Evolutionary conservation across 768 basidiomycete species (phyloP), one percentile per base, ranked within the genome.

Genomic region (Suillus occidentalis): DNA sequence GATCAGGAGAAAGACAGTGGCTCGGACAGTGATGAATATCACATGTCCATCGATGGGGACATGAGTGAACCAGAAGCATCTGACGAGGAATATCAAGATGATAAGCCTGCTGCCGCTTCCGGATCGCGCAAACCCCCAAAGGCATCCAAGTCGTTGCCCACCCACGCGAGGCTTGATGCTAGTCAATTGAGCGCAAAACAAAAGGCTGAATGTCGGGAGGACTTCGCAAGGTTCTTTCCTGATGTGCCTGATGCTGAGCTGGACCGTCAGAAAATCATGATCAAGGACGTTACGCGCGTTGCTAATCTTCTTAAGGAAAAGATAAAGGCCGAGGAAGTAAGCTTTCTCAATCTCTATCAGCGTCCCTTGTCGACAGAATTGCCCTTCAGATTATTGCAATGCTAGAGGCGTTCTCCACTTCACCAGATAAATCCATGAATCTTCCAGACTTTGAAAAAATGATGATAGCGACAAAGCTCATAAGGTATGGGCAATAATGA

Each of bases 201-300:
- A 72, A 79, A 77, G 56, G 75, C 82, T 59, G 80, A 80, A 20
- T 86, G 85, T 63, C 79, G 87, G 20, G 79, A 81, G 40, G 81
- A 90, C 14, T 95, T 89, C 70, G 78, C 86, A 6, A 78, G 94
- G 52, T 94, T 95, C 78, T 94, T 95, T 73, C 88, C 89, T 37
- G 79, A 81, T 18, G 75, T 83, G 14, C 64, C 79, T 0, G 74
- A 80, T n/a, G 68, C 75, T 2, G 83, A 84, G 13, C 72, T 92
- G 5, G 74, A 80, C 14, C 70, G 72, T 25, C 84, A 87, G 69
- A 83, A 79, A 63, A 85, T 94, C 53, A 85, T 80, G 79, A 83
- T 92, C 68, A 83, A 84, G 63, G 91, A 94, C 66, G 78, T 94
- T 37, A 83, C 83, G 40, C 77, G 84, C 4, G 85, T 85, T 4